Evolutionary conservation across 2,329 filamentous ascomycete genomes (phyloP).

Genomic region (Aspergillus melleus): DNA sequence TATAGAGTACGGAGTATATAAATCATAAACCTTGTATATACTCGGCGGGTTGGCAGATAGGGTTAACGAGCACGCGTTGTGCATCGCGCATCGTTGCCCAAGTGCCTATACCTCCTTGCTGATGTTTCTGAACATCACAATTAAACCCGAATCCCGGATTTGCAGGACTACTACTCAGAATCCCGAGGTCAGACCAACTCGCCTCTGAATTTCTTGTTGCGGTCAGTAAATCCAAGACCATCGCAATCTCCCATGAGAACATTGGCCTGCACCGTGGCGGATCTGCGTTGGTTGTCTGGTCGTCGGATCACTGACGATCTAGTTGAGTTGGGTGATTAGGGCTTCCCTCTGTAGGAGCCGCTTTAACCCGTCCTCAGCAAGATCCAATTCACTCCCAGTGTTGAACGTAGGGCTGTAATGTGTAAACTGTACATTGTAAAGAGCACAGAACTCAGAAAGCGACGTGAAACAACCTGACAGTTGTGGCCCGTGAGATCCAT

Average conservation of each 20-base stretch:
- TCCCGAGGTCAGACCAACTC: not conserved
- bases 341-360: not conserved
- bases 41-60: not conserved
- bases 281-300: not conserved
- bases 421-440: not conserved
- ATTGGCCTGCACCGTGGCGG: not conserved
- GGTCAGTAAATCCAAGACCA: not conserved
- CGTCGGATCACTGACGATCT: not conserved
- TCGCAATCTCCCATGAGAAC: not conserved
- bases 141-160: not conserved
- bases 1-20: no score
- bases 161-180: not conserved
- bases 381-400: not conserved
- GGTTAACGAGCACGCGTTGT: not conserved
- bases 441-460: not conserved
- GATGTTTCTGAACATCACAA: not conserved
- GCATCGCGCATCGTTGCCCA: not conserved
- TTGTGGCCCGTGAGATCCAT: not conserved
- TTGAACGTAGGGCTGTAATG: not conserved
- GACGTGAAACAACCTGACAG: not conserved
- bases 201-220: not conserved
- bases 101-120: not conserved
- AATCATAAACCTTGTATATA: no score
- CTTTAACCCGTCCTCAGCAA: not conserved
- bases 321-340: not conserved